Conservation (phyloP, 371 early-diverging fungal species). For the Zychaea mexicana region DNA sequence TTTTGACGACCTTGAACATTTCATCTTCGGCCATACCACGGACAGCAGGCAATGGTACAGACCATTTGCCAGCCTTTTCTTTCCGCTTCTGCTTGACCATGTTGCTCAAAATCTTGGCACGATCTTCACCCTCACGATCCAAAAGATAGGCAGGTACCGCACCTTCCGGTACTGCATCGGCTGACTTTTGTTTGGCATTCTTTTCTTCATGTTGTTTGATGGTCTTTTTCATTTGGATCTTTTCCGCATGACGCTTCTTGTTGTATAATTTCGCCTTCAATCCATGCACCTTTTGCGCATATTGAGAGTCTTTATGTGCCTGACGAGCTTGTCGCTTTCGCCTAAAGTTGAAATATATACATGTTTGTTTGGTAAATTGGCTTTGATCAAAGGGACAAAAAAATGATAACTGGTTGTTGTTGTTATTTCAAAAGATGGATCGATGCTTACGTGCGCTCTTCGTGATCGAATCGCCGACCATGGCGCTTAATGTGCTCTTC, state of each 20-base stretch:
- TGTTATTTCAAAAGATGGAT: background rate
- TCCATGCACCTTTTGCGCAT: conserved; percentile 98
- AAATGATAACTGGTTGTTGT: background rate
- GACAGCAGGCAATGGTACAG: conserved; percentile 98
- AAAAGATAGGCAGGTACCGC: conserved; percentile 99
- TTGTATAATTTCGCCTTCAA: conserved; percentile 99
- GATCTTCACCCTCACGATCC: conserved; percentile 98
- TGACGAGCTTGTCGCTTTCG: conserved; percentile 97
- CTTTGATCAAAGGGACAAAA: background rate
- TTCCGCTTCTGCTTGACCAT: conserved; percentile 99
- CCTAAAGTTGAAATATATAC: conserved; percentile 41
- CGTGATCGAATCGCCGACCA: conserved; percentile 97
- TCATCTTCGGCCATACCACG: conserved; percentile 99
- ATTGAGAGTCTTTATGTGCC: conserved; percentile 89
- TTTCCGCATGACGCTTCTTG: conserved; percentile 98
- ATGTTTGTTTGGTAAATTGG: background rate
- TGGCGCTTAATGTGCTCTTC: conserved; percentile 98
- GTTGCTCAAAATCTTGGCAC: conserved; percentile 97
- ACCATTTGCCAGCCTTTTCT: conserved; percentile 99
- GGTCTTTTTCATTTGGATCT: conserved; percentile 99
- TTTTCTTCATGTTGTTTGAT: conserved; percentile 98
- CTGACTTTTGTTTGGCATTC: conserved; percentile 88
- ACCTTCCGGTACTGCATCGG: conserved; percentile 90
- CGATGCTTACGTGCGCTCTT: conserved; percentile 85
- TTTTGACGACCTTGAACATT: conserved; percentile 98